A percentile compares a stretch with the other conserved stretches of the same genome.
phyloP scores from a whole-genome alignment of 2,329 filamentous ascomycete genomes.

The Lachnellula subtilissima region DNA sequence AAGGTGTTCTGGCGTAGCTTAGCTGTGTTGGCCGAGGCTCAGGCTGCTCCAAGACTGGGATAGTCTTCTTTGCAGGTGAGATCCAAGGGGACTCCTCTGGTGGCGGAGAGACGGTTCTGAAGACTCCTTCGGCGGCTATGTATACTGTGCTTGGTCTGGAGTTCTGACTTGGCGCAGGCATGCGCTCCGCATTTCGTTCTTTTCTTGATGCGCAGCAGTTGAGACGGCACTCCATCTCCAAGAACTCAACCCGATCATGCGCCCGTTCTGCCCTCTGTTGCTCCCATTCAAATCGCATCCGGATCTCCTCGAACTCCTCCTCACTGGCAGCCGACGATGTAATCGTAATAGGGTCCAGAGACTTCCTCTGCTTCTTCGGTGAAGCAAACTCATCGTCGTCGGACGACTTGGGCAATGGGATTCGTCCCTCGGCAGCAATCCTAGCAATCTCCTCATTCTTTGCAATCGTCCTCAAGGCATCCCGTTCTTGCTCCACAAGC shows the following conservation, averaged over 20 bases:
- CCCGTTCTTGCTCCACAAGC: constrained; percentile 67
- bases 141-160: constrained; percentile 37
- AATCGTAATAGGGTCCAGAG: constrained; percentile 46
- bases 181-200: constrained; percentile 6
- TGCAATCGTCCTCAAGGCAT: constrained; percentile 66
- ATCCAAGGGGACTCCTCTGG: constrained; percentile 25
- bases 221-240: constrained; percentile 69
- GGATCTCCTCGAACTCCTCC: constrained; percentile 41
- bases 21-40: not conserved
- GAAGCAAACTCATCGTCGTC: constrained; percentile 59
- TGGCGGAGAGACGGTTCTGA: constrained; percentile 49
- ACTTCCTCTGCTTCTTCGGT: constrained; percentile 47
- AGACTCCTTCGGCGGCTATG: constrained; percentile 58
- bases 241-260: constrained; percentile 68
- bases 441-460: constrained; percentile 69
- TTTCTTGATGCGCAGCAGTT: constrained; percentile 56
- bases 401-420: constrained; percentile 57
- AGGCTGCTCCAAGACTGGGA: constrained; percentile 1
- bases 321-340: constrained; percentile 48
- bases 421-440: constrained; percentile 65
- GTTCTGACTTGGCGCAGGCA: not conserved
- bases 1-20: constrained; percentile 53
- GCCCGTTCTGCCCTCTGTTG: constrained; percentile 60
- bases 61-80: constrained; percentile 18
- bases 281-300: constrained; percentile 42